phyloP scores from a whole-genome alignment of 2,329 filamentous ascomycete species.

The Colletotrichum limetticola region DNA sequence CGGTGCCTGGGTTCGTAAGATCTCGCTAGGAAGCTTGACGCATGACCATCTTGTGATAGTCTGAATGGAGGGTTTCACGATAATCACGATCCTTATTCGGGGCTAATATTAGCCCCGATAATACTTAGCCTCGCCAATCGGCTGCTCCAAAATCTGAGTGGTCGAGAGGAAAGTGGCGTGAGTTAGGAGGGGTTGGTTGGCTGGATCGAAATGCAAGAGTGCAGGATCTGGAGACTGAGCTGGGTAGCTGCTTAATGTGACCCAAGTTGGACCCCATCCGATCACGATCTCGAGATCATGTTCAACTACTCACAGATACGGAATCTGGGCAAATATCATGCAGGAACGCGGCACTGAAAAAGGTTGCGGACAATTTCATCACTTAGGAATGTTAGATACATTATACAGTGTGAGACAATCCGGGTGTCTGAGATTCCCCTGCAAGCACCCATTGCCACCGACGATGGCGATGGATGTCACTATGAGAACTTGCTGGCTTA shows the following conservation, averaged over 20 bases:
- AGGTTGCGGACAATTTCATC: not conserved
- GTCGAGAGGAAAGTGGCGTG: not conserved
- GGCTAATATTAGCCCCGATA: not conserved
- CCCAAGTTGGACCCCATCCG: not conserved
- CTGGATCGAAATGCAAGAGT: conserved; percentile 31
- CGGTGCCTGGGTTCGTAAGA: conserved; percentile 10
- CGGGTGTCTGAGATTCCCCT: not conserved
- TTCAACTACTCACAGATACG: not conserved
- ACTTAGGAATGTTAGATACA: not conserved
- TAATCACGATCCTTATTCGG: not conserved
- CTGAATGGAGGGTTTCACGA: not conserved
- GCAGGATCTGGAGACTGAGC: conserved; percentile 23
- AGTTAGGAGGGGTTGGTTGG: not conserved
- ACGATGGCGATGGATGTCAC: not conserved
- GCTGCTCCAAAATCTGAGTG: not conserved
- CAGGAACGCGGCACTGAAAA: not conserved
- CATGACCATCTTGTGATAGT: not conserved
- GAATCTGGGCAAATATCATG: not conserved
- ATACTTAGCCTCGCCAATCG: not conserved
- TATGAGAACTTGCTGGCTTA: not conserved
- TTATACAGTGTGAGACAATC: not conserved
- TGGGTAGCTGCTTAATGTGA: not conserved
- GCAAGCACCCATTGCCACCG: not conserved
- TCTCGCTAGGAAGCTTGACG: not conserved
- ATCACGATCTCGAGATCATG: not conserved